A percentile compares a stretch with the other conserved stretches of the same genome.
These are phyloP conservation scores for Phytophthora rubi DNA, from an alignment of 352 stramenopile genomes.

Conservation along the genomic window DNA sequence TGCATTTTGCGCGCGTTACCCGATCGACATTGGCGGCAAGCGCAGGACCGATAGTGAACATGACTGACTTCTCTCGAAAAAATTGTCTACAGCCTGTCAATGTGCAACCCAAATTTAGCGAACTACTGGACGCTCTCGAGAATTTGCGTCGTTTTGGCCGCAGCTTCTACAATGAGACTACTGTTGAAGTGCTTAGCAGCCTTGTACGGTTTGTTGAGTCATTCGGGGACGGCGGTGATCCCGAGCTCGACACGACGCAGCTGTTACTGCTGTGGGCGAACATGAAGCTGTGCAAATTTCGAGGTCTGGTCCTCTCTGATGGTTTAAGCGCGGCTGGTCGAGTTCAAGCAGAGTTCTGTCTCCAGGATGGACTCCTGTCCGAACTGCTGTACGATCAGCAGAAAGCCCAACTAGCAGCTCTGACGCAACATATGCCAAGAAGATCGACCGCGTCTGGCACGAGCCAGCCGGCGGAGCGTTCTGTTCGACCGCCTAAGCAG, in stretches of 20 bases:
- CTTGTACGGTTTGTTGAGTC: not conserved
- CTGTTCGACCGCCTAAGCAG: no score
- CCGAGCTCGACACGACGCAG: not conserved
- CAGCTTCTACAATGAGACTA: conserved; percentile 12
- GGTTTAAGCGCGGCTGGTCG: no score
- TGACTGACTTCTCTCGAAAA: conserved; percentile 20
- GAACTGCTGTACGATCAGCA: no score
- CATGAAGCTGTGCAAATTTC: no score
- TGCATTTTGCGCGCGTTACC: conserved; percentile 2
- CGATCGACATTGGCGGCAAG: not conserved
- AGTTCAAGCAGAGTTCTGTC: no score
- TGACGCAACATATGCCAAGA: no score
- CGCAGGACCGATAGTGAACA: not conserved
- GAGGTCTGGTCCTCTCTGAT: no score
- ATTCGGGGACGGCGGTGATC: not conserved
- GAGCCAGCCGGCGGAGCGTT: no score
- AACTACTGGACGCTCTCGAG: not conserved
- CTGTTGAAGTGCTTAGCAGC: not conserved
- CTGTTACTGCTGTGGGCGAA: no score
- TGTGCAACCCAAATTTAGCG: not conserved
- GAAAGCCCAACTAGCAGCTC: no score
- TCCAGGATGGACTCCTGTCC: no score
- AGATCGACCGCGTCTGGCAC: no score
- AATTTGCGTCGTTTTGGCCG: conserved; percentile 13
- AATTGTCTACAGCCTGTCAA: not conserved